Conservation (phyloP, 305 asterid genomes). For the Andrographis paniculata region DNA sequence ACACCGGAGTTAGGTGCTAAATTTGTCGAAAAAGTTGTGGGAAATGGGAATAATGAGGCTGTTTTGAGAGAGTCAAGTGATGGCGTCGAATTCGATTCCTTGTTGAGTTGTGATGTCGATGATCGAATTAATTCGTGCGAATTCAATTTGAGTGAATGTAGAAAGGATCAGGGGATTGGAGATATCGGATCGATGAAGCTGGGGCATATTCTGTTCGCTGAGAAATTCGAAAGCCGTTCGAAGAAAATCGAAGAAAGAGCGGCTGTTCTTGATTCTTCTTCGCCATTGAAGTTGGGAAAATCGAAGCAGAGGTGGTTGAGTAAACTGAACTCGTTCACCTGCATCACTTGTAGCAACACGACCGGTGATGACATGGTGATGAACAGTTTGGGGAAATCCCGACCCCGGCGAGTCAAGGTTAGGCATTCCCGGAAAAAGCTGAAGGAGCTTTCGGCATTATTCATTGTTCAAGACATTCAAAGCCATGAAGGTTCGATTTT, state of each 20-base stretch:
- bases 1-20: slow-evolving; percentile 21
- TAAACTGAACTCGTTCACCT: slow-evolving; percentile 46
- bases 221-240: slow-evolving; percentile 19
- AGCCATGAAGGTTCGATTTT: slow-evolving; percentile 83
- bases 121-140: slow-evolving; percentile 23
- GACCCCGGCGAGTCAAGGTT: slow-evolving; percentile 50
- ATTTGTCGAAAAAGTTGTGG: slow-evolving; percentile 13
- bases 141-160: slow-evolving; percentile 18
- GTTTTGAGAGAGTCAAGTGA: slow-evolving; percentile 19
- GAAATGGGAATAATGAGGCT: slow-evolving; percentile 13
- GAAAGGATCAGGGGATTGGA: slow-evolving; percentile 20
- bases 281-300: slow-evolving; percentile 24
- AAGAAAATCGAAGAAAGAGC: slow-evolving; percentile 23
- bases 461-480: slow-evolving; percentile 63
- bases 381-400: slow-evolving; percentile 19
- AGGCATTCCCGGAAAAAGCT: slow-evolving; percentile 37
- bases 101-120: slow-evolving; percentile 35
- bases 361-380: slow-evolving; percentile 21
- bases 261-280: slow-evolving; percentile 16
- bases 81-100: slow-evolving; percentile 28
- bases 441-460: slow-evolving; percentile 85
- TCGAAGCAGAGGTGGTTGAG: slow-evolving; percentile 44
- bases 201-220: slow-evolving; percentile 18
- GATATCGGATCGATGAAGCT: slow-evolving; percentile 14
- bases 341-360: slow-evolving; percentile 31